phyloP scores from a whole-genome alignment of 2,329 filamentous ascomycete species.

The Ramularia endophylla region DNA sequence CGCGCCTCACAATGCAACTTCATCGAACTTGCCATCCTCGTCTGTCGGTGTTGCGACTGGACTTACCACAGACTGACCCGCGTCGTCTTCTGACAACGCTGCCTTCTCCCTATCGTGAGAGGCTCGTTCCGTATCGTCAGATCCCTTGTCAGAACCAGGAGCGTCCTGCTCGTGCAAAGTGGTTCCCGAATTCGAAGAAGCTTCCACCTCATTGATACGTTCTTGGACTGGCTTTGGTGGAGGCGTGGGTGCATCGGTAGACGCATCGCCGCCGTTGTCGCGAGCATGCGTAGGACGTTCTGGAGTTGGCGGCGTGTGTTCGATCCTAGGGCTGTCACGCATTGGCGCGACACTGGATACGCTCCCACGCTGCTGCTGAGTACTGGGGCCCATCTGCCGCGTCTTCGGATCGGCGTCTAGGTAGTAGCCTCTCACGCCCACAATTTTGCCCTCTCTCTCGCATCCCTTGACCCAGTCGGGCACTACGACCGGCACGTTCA shows the following conservation, averaged over 20 bases:
- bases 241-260: conserved; percentile 7
- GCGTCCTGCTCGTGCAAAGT: conserved; percentile 29
- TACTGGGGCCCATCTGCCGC: conserved; percentile 45
- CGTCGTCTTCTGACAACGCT: conserved; percentile 3
- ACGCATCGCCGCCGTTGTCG: conserved; percentile 6
- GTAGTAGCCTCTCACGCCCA: conserved; percentile 94
- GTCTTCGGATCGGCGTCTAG: conserved; percentile 73
- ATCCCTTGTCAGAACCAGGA: conserved; percentile 14
- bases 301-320: conserved; percentile 48
- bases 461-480: conserved; percentile 99
- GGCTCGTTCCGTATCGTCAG: conserved; percentile 20
- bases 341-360: conserved; percentile 26
- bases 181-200: conserved; percentile 7
- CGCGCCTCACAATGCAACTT: conserved; percentile 22
- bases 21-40: conserved; percentile 25
- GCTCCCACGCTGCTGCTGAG: conserved; percentile 25
- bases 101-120: conserved; percentile 23
- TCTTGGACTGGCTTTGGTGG: conserved; percentile 23
- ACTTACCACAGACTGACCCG: conserved; percentile 1
- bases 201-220: conserved; percentile 25
- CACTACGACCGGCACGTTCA: conserved; percentile 94
- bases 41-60: conserved; percentile 14
- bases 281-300: conserved; percentile 30
- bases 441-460: conserved; percentile 83
- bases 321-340: conserved; percentile 41